These are phyloP conservation scores for Termitomyces sp. DNA, from an alignment of 768 basidiomycete genomes.

Conservation along the genomic window DNA sequence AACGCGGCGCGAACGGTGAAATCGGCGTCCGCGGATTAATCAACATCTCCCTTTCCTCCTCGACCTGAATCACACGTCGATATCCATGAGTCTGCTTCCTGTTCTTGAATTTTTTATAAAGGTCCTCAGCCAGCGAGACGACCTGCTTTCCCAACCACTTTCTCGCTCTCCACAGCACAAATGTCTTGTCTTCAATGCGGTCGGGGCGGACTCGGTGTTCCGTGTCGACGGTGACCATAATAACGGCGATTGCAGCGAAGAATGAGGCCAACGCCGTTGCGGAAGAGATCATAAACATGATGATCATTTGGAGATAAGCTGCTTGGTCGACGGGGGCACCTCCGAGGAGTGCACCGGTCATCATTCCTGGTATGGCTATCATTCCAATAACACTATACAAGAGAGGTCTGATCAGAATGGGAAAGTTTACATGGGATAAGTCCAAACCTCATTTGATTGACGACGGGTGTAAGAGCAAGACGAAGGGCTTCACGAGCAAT, in stretches of 20 bases:
- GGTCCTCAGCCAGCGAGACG: background rate
- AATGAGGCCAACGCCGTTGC: slow-evolving; percentile 69
- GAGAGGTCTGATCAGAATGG: background rate
- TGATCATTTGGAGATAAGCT: slow-evolving; percentile 84
- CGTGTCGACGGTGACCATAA: slow-evolving; percentile 59
- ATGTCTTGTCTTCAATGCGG: slow-evolving; percentile 42
- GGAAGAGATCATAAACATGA: slow-evolving; percentile 91
- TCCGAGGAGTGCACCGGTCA: slow-evolving; percentile 88
- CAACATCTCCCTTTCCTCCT: background rate
- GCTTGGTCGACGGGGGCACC: slow-evolving; percentile 83
- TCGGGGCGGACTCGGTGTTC: slow-evolving; percentile 63
- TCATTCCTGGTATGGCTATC: slow-evolving; percentile 84
- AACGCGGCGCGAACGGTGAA: background rate
- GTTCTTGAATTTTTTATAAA: background rate
- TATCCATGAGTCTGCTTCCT: background rate
- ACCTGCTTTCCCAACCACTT: slow-evolving; percentile 10
- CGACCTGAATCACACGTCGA: background rate
- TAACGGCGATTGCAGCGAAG: slow-evolving; percentile 51
- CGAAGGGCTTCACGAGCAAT: slow-evolving; percentile 75
- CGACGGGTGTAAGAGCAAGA: slow-evolving; percentile 71
- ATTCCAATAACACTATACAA: slow-evolving; percentile 59
- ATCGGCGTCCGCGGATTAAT: background rate
- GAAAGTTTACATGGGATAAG: background rate
- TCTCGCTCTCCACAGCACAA: slow-evolving; percentile 18
- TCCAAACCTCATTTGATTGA: slow-evolving; percentile 79